Percentiles rank a stretch among this genome's conserved stretches.
Evolutionary conservation across 2,329 filamentous ascomycete genomes (phyloP).

Genomic region (Fusarium hostae): DNA sequence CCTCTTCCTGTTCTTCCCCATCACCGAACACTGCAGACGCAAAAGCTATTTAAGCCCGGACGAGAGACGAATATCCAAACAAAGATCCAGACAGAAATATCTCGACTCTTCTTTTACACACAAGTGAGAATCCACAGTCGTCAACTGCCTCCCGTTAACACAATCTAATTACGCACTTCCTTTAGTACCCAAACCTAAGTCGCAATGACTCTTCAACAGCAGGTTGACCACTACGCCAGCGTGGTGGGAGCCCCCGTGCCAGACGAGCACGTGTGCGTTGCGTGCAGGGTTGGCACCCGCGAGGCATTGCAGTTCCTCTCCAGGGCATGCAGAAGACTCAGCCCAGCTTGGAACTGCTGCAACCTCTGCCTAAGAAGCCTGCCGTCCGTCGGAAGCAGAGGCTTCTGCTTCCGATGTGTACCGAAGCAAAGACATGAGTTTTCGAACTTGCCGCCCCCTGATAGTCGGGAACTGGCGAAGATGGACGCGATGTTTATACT

Average conservation of each 20-base stretch:
- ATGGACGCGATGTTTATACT: neutral
- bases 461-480: neutral
- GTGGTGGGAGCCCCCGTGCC: neutral
- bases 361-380: constrained; percentile 2
- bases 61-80: neutral
- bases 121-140: neutral
- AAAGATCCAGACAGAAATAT: neutral
- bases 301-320: neutral
- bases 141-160: neutral
- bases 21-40: neutral
- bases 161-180: neutral
- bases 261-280: neutral
- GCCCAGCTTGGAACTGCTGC: neutral
- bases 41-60: neutral
- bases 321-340: neutral
- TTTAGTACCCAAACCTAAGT: neutral
- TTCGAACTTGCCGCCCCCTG: neutral
- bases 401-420: constrained; percentile 11
- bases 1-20: neutral
- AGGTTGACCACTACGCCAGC: neutral
- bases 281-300: neutral
- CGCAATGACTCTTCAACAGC: neutral
- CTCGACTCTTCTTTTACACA: neutral
- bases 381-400: neutral
- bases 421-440: neutral